A percentile compares a stretch with the other conserved stretches of the same genome.
phyloP scores from a whole-genome alignment of 2,329 filamentous ascomycete genomes.

The Hypomyces perniciosus region DNA sequence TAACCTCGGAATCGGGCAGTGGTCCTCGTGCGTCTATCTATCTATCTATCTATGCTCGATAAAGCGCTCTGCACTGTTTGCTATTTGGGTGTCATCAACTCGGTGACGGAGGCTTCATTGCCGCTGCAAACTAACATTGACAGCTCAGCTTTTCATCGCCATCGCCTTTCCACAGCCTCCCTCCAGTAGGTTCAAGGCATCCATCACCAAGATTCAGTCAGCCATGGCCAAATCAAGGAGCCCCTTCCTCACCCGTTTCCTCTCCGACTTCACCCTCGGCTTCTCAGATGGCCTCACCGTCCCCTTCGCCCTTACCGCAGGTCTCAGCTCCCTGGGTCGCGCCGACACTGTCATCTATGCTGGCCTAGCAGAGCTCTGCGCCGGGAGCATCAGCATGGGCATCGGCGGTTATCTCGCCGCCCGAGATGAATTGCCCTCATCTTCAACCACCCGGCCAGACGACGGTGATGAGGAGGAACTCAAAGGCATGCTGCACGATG shows the following conservation, averaged over 20 bases:
- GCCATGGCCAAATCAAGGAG: constrained; percentile 20
- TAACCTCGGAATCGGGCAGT: too few relatives aligned
- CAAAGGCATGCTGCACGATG: constrained; percentile 21
- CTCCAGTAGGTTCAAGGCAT: background rate
- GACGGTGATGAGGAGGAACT: constrained; percentile 18
- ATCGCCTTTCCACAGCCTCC: background rate
- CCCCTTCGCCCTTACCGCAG: constrained; percentile 67
- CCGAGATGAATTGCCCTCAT: constrained; percentile 27
- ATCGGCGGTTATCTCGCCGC: constrained; percentile 64
- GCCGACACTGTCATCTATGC: constrained; percentile 60
- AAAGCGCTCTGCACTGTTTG: too few relatives aligned
- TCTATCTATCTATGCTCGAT: too few relatives aligned
- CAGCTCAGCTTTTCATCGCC: background rate
- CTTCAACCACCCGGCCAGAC: background rate
- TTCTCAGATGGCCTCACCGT: constrained; percentile 70
- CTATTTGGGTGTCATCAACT: too few relatives aligned
- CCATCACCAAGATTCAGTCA: background rate
- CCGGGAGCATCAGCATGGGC: constrained; percentile 68
- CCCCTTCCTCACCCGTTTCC: constrained; percentile 34
- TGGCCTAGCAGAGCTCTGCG: constrained; percentile 64
- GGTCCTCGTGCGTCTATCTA: too few relatives aligned
- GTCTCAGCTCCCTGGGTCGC: constrained; percentile 55
- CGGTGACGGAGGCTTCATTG: too few relatives aligned
- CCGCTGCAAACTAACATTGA: too few relatives aligned
- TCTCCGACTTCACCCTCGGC: constrained; percentile 64